Conservation (phyloP, 2,329 filamentous ascomycete species). For the Cladosporium sp. region DNA sequence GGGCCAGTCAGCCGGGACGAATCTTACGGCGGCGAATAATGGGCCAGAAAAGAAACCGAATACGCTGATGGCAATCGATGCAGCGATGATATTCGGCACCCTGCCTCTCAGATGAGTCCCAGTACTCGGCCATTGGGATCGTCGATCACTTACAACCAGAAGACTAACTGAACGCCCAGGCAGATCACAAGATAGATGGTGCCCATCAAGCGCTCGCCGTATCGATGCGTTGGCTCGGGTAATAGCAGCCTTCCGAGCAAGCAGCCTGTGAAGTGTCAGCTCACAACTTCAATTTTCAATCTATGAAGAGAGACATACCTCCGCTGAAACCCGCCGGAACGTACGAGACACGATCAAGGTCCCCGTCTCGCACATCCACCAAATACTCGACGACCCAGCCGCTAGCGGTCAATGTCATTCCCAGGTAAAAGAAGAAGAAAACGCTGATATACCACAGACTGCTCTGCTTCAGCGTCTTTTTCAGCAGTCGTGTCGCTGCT, state of each 20-base stretch:
- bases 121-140: no score
- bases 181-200: slow-evolving; percentile 48
- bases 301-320: no score
- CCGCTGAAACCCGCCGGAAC: slow-evolving; percentile 56
- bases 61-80: slow-evolving; percentile 49
- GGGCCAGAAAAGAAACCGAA: slow-evolving; percentile 55
- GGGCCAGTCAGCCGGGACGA: slow-evolving; percentile 19
- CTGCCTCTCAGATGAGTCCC: neutral
- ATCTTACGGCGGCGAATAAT: slow-evolving; percentile 47
- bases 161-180: slow-evolving; percentile 51
- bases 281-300: no score
- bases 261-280: slow-evolving; percentile 32
- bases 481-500: slow-evolving; percentile 39
- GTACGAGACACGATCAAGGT: slow-evolving; percentile 54
- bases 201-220: slow-evolving; percentile 54
- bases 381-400: slow-evolving; percentile 63
- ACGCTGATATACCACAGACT: slow-evolving; percentile 54
- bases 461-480: slow-evolving; percentile 38
- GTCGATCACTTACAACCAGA: slow-evolving; percentile 39
- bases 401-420: slow-evolving; percentile 49
- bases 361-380: slow-evolving; percentile 52
- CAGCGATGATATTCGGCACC: slow-evolving; percentile 42
- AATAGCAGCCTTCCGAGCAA: slow-evolving; percentile 47
- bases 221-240: slow-evolving; percentile 44
- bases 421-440: slow-evolving; percentile 60